Base-by-base conservation (phyloP, 805 yeast genomes). In the Isabelozyma heimii region DNA sequence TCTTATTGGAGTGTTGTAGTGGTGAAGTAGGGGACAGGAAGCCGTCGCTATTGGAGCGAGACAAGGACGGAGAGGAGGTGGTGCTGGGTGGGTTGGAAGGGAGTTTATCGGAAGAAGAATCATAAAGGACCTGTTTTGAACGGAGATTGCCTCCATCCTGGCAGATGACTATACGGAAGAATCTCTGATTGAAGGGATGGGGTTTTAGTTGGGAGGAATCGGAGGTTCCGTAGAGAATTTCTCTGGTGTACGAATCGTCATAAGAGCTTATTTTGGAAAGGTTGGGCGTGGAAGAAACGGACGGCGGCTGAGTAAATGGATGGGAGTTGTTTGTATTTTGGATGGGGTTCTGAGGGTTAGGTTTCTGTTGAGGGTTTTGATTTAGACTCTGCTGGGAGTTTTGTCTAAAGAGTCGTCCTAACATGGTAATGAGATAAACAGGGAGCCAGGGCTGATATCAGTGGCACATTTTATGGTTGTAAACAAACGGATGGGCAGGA, bases 71-170 rank as follows among this genome's bases (percentile, higher is more conserved):
- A 24, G 9, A 27, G 26, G 24, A 9, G 40, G 10, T 4, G 47
- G 42, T 37, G 16, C 33, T 17, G 42, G 43, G 38, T 30, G 45
- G 37, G 12, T 8, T 27, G 14, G 20, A 17, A 14, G 48, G 28
- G 24, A 45, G 27, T 6, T 74, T 75, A 13, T 52, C 52, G 16
- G 62, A 62, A n/a, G 63, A 47, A 7, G 81, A 69, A 60, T 80
- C 85, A 54, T 63, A 78, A n/a, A 80, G 61, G 2, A 73, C 71
- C 53, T 76, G 81, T 51, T 79, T 80, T 1, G 72, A 58, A 14
- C 82, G 58, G 9, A 80, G 49, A 46, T 58, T 67, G 2, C 77
- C 76, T 2, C 82, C 83, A 55, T 80, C 84, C 56, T 80, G 84
- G 7, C 79, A 64, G 30, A 80, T 65, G 3, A 80, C 60, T 38